These are phyloP conservation scores for Mycena sp. DNA, from an alignment of 1,284 basidiomycete genomes.

Conservation along the genomic window DNA sequence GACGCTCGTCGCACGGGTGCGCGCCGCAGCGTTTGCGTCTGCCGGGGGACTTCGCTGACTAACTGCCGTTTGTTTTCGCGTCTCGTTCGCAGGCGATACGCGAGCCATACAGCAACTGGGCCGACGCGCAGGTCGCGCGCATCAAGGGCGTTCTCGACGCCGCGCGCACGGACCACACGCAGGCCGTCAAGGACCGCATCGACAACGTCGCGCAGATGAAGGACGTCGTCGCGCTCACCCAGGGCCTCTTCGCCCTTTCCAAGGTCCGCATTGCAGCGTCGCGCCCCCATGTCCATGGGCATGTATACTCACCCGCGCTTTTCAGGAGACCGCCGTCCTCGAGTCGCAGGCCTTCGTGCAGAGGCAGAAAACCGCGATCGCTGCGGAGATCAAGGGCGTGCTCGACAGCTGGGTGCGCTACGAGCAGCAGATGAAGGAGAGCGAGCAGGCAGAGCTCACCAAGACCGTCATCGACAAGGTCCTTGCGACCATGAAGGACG, in stretches of 20 bases:
- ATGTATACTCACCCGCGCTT: not conserved
- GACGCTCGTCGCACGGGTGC: constrained; percentile 84
- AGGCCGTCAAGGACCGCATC: constrained; percentile 94
- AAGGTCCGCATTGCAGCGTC: constrained; percentile 75
- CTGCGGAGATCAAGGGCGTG: constrained; percentile 92
- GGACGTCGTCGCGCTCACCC: constrained; percentile 91
- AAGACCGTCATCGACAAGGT: constrained; percentile 91
- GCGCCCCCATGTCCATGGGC: not conserved
- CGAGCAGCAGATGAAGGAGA: constrained; percentile 97
- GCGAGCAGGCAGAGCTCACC: constrained; percentile 92
- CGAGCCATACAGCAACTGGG: constrained; percentile 95
- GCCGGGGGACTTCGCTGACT: too few species aligned
- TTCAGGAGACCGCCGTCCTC: constrained; percentile 89
- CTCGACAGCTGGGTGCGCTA: constrained; percentile 98
- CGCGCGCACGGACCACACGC: constrained; percentile 91
- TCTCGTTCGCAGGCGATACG: constrained; percentile 63
- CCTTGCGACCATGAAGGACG: constrained; percentile 83
- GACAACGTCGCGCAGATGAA: constrained; percentile 92
- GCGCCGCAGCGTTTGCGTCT: too few species aligned
- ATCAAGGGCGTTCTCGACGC: constrained; percentile 86
- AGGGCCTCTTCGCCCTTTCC: constrained; percentile 92
- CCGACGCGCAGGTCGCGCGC: constrained; percentile 85
- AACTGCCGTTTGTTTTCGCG: constrained; percentile 10
- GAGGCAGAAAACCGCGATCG: constrained; percentile 88
- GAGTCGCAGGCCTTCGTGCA: constrained; percentile 94